Evolutionary conservation across 768 basidiomycete species (phyloP).

Genomic region (Xerocomus brunneocitrinus): DNA sequence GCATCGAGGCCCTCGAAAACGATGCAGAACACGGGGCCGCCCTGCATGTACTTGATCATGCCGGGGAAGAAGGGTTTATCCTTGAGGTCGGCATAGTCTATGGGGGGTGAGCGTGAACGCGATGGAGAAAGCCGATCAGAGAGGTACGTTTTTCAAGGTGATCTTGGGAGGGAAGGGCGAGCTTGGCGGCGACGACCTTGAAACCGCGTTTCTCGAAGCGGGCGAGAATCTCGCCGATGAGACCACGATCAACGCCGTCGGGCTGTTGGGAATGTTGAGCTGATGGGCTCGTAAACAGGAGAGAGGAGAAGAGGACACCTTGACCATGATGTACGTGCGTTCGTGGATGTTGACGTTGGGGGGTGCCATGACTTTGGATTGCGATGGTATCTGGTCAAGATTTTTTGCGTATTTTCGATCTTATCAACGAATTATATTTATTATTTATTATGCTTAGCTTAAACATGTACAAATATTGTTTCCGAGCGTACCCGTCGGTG

Average conservation of each 20-base stretch:
- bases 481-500: slow-evolving; percentile 22
- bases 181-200: slow-evolving; percentile 94
- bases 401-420: slow-evolving; percentile 22
- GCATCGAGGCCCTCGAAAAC: slow-evolving; percentile 94
- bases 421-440: slow-evolving; percentile 21
- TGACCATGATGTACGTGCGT: slow-evolving; percentile 99
- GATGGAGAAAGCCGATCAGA: not conserved
- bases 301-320: slow-evolving; percentile 44
- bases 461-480: slow-evolving; percentile 43
- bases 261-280: slow-evolving; percentile 49
- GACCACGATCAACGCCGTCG: slow-evolving; percentile 96
- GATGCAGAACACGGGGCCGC: slow-evolving; percentile 94
- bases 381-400: slow-evolving; percentile 28
- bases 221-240: slow-evolving; percentile 92
- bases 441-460: slow-evolving; percentile 4
- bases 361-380: slow-evolving; percentile 29
- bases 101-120: not conserved
- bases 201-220: slow-evolving; percentile 98
- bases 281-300: not conserved
- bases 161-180: slow-evolving; percentile 69
- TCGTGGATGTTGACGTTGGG: slow-evolving; percentile 46
- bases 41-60: slow-evolving; percentile 92
- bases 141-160: slow-evolving; percentile 85
- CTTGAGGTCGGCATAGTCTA: slow-evolving; percentile 95
- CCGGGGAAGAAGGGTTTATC: slow-evolving; percentile 95